Conservation (phyloP, 2,329 filamentous ascomycete species). For the Talaromyces funiculosus region DNA sequence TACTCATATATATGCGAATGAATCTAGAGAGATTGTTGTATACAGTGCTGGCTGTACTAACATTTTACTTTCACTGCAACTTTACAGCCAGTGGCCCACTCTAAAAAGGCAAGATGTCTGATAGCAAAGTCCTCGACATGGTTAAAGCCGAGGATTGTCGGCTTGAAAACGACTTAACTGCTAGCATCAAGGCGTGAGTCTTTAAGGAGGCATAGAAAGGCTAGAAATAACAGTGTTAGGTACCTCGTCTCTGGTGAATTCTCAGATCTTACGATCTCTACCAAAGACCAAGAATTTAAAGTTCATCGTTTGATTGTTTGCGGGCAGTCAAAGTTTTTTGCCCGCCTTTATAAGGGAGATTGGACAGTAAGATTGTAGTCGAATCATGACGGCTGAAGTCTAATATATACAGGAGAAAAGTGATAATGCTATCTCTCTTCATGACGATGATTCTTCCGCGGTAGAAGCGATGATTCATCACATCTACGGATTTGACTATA, state of each 20-base stretch:
- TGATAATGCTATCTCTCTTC: conserved; percentile 4
- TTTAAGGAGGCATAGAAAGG: background rate
- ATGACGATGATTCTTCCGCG: conserved; percentile 10
- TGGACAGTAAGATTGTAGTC: conserved; percentile 1
- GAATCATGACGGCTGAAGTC: background rate
- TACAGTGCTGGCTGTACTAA: too few relatives aligned
- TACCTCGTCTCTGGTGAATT: background rate
- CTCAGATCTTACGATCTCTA: background rate
- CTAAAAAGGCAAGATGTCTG: too few relatives aligned
- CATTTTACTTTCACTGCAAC: too few relatives aligned
- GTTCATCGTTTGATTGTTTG: conserved; percentile 4
- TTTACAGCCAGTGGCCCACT: too few relatives aligned
- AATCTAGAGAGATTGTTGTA: too few relatives aligned
- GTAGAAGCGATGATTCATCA: conserved; percentile 23
- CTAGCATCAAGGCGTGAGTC: background rate
- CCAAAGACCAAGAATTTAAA: conserved; percentile 5
- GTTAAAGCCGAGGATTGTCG: background rate
- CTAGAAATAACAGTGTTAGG: background rate
- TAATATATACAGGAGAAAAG: conserved; percentile 12
- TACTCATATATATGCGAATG: too few relatives aligned
- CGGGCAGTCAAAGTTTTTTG: conserved; percentile 3
- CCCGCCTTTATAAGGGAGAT: background rate
- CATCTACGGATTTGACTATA: conserved; percentile 23
- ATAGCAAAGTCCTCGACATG: background rate
- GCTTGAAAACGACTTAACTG: background rate